Base-by-base conservation (phyloP, 805 yeast species). In the Yarrowia porcina region DNA sequence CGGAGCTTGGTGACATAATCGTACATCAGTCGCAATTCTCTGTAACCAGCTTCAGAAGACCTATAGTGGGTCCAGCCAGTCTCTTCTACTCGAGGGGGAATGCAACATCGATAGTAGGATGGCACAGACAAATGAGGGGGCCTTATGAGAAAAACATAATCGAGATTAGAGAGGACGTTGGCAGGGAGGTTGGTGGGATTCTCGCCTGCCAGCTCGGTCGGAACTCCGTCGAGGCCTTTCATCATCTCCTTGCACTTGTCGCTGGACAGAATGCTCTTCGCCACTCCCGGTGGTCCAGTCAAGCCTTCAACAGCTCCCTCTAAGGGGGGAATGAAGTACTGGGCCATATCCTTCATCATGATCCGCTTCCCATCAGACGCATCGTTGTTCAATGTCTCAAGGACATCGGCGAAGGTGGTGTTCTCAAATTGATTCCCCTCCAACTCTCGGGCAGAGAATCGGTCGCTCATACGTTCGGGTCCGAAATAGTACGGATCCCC, bases 401-500 rank as follows among this genome's bases (percentile, higher is more conserved):
- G 61, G 11, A 68, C 66, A 39, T 66, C 65, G 9, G 64, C 61
- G 50, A 45, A 69, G 6, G 68, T 67, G 21, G 66, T 36, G 13
- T 64, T 61, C n/a, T 28, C 32, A 39, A 49, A 67, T 30, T 60
- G 61, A 33, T 63, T 44, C 3, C 33, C 54, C 28, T 60, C 30
- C 18, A 65, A 27, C 38, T 67, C 47, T 12, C 66, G 64, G 10
- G 47, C 63, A 8, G 64, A 47, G 47, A 64, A 69, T 28, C 71
- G 57, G 28, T 67, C 66, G 11, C 69, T 66, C 32, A 69, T 32
- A 9, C 69, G 47, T 38, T 68, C 69, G 2, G 71, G 71, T 2
- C 71, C 71, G 36, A 61, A 68, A 35, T 69, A 69, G 61, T 66
- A 69, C 1, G 71, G 71, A 15, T 69, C 71, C 2, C 71, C 71